phyloP scores from a whole-genome alignment of 345 rosid species.

The Microthlaspi erraticum region DNA sequence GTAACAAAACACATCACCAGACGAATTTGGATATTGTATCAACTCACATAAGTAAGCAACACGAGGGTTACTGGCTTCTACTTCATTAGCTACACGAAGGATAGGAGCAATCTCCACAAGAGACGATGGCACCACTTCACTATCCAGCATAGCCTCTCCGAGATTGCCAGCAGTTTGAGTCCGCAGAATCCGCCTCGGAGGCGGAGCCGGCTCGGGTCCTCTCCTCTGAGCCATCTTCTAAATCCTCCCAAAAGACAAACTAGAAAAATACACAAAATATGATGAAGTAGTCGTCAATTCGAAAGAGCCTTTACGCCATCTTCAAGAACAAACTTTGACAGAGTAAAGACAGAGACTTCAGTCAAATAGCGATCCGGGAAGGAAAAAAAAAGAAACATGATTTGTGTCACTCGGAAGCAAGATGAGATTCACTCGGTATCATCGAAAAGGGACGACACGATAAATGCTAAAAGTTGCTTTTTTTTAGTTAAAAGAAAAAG shows the following conservation, averaged over 20 bases:
- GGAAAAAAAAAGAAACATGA: background rate
- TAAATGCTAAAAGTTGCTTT: slow-evolving; percentile 30
- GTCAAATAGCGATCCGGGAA: background rate
- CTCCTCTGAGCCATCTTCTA: slow-evolving; percentile 54
- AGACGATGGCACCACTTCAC: slow-evolving; percentile 69
- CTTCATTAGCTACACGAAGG: slow-evolving; percentile 71
- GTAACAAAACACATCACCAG: background rate
- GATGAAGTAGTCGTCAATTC: slow-evolving; percentile 17
- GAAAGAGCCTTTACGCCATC: slow-evolving; percentile 4
- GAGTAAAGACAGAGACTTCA: slow-evolving; percentile 6
- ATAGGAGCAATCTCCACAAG: slow-evolving; percentile 64
- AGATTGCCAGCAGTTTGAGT: slow-evolving; percentile 65
- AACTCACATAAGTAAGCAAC: slow-evolving; percentile 70
- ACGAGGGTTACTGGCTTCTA: slow-evolving; percentile 57
- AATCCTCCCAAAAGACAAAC: slow-evolving; percentile 12
- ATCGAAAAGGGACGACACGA: slow-evolving; percentile 12
- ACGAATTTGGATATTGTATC: background rate
- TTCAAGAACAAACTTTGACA: slow-evolving; percentile 16
- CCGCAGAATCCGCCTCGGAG: slow-evolving; percentile 58
- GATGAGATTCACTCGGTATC: slow-evolving; percentile 27
- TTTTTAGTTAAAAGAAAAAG: slow-evolving; percentile 20
- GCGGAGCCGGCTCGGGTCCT: slow-evolving; percentile 51
- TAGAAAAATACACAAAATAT: slow-evolving; percentile 11
- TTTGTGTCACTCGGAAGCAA: slow-evolving; percentile 36
- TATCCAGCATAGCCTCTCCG: slow-evolving; percentile 62